phyloP scores from a whole-genome alignment of 345 rosid species.

The Eucalyptus erythrocorys region DNA sequence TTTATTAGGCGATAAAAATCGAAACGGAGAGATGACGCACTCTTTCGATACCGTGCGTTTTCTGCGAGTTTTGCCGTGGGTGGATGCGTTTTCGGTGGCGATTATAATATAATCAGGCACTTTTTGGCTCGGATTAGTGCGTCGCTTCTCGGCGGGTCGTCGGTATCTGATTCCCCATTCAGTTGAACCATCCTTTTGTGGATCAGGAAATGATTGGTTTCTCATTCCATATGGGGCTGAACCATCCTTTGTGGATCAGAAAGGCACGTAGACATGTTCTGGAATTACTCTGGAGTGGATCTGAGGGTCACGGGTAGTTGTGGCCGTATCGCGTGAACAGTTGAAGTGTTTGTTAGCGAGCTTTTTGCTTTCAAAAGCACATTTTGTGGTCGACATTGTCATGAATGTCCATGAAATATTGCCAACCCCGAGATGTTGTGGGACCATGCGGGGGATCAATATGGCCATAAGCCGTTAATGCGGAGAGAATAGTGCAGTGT shows the following conservation, averaged over 20 bases:
- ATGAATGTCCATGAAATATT: background rate
- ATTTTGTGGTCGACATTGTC: background rate
- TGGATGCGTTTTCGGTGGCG: background rate
- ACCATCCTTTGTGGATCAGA: background rate
- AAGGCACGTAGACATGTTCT: background rate
- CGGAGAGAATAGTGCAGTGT: background rate
- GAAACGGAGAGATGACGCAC: background rate
- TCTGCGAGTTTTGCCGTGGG: background rate
- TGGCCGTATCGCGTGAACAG: background rate
- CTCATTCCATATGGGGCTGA: background rate
- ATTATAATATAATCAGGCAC: background rate
- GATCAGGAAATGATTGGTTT: background rate
- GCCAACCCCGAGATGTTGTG: background rate
- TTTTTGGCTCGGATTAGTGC: background rate
- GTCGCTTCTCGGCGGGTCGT: background rate
- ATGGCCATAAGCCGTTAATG: background rate
- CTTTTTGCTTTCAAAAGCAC: background rate
- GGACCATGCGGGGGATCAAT: background rate
- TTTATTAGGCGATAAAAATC: background rate
- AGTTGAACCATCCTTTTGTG: background rate
- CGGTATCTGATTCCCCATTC: background rate
- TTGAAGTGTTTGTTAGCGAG: background rate
- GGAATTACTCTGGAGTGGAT: background rate
- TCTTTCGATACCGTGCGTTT: background rate
- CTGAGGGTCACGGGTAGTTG: background rate